Evolutionary conservation across 2,329 filamentous ascomycete species (phyloP).

Genomic region (Sclerotiophoma versabilis): DNA sequence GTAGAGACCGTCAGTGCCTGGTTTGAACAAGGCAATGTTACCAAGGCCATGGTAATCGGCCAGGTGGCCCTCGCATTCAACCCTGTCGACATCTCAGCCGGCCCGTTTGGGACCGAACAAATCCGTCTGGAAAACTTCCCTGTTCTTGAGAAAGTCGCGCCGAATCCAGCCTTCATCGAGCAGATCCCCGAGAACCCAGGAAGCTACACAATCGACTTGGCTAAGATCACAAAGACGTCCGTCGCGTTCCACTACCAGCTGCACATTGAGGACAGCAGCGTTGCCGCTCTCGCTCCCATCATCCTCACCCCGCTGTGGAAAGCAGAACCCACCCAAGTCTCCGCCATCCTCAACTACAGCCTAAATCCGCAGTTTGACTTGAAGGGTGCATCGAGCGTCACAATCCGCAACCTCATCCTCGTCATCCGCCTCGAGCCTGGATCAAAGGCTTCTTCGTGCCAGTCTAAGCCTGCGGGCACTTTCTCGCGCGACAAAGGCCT

Average conservation of each 20-base stretch:
- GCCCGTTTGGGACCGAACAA: constrained; percentile 60
- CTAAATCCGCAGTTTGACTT: constrained; percentile 74
- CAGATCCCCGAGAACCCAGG: constrained; percentile 73
- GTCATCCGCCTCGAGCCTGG: constrained; percentile 72
- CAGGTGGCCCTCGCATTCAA: constrained; percentile 91
- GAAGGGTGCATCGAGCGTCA: constrained; percentile 56
- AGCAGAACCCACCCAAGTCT: constrained; percentile 82
- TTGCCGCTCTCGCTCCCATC: constrained; percentile 72
- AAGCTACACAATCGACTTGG: constrained; percentile 78
- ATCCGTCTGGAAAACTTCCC: constrained; percentile 89
- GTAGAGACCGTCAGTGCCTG: constrained; percentile 89
- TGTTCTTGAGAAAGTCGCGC: constrained; percentile 88
- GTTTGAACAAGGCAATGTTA: constrained; percentile 77
- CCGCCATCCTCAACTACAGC: constrained; percentile 82
- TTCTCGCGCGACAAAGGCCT: constrained; percentile 78
- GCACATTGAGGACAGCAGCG: constrained; percentile 66
- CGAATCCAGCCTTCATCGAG: constrained; percentile 89
- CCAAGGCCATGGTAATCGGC: constrained; percentile 77
- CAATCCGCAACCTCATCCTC: constrained; percentile 76
- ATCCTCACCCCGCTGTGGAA: constrained; percentile 81
- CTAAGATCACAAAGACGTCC: constrained; percentile 73
- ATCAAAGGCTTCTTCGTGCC: constrained; percentile 69
- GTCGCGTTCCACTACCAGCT: constrained; percentile 94
- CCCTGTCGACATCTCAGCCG: constrained; percentile 55
- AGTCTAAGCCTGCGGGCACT: constrained; percentile 80